Percentiles rank a stretch among this genome's conserved stretches.
Evolutionary conservation across 2,329 filamentous ascomycete genomes (phyloP).

Genomic region (Fusarium scirpi): DNA sequence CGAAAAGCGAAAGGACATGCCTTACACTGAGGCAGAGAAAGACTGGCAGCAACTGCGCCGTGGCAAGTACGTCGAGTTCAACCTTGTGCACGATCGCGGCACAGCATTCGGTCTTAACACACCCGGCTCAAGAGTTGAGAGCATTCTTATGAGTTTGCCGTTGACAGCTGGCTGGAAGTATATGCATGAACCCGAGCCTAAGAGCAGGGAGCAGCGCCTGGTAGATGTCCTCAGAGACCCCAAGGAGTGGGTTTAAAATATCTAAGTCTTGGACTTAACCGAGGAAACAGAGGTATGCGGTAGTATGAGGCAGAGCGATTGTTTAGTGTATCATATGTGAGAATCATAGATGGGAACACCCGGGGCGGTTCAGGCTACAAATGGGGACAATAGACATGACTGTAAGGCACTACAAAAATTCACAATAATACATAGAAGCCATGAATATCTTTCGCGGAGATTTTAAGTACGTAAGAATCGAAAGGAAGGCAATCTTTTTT

Average conservation of each 20-base stretch:
- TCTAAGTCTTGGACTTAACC: neutral
- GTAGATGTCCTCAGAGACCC: slow-evolving; percentile 77
- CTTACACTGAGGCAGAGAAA: slow-evolving; percentile 87
- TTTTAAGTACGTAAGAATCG: neutral
- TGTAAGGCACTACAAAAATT: slow-evolving; percentile 2
- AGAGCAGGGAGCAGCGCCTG: slow-evolving; percentile 81
- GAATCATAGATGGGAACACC: slow-evolving; percentile 38
- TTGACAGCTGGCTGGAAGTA: slow-evolving; percentile 95
- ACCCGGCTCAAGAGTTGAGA: slow-evolving; percentile 91
- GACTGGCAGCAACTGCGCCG: slow-evolving; percentile 95
- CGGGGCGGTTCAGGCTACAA: slow-evolving; percentile 31
- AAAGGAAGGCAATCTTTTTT: neutral
- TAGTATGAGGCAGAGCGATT: slow-evolving; percentile 29
- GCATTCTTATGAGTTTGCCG: slow-evolving; percentile 96
- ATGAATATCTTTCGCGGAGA: neutral
- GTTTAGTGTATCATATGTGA: slow-evolving; percentile 42
- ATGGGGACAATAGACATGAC: slow-evolving; percentile 7
- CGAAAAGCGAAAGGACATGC: slow-evolving; percentile 89
- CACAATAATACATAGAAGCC: slow-evolving; percentile 15
- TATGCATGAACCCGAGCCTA: slow-evolving; percentile 86
- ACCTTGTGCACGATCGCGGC: slow-evolving; percentile 94
- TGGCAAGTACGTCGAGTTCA: slow-evolving; percentile 98
- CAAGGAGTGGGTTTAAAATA: slow-evolving; percentile 72
- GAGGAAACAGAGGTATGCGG: slow-evolving; percentile 10
- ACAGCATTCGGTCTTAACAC: slow-evolving; percentile 95